phyloP scores from a whole-genome alignment of 495 filamentous ascomycete genomes.

The Penicillium crystallinum region DNA sequence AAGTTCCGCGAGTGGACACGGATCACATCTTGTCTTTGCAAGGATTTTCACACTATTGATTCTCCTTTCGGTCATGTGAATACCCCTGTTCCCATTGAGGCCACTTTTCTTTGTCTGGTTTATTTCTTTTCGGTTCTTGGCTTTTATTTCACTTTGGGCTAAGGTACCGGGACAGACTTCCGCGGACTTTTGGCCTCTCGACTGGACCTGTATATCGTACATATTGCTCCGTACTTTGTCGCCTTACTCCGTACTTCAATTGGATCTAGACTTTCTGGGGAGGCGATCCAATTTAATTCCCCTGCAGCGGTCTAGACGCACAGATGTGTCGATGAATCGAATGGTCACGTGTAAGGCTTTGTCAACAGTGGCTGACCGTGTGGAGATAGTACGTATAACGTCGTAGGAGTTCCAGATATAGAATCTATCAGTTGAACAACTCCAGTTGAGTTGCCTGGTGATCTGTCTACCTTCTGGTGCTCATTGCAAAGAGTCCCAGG shows the following conservation, averaged over 20 bases:
- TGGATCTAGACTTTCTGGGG: background rate
- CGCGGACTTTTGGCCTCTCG: constrained; percentile 3
- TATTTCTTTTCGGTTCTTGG: background rate
- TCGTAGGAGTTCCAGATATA: background rate
- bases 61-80: constrained; percentile 33
- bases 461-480: background rate
- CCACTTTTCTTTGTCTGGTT: background rate
- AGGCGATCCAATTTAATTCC: background rate
- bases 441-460: background rate
- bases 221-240: constrained; percentile 1
- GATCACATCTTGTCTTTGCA: constrained; percentile 12
- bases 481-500: background rate
- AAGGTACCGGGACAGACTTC: background rate
- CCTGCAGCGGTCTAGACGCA: constrained; percentile 3
- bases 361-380: background rate
- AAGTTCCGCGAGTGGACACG: constrained; percentile 15
- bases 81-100: background rate
- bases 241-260: constrained; percentile 9
- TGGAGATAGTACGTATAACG: background rate
- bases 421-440: background rate
- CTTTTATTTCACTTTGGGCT: background rate
- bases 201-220: constrained; percentile 2
- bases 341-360: background rate
- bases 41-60: constrained; percentile 27
- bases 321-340: background rate